Evolutionary conservation across 2,329 filamentous ascomycete genomes (phyloP).

Genomic region (Ilyonectria sp.): DNA sequence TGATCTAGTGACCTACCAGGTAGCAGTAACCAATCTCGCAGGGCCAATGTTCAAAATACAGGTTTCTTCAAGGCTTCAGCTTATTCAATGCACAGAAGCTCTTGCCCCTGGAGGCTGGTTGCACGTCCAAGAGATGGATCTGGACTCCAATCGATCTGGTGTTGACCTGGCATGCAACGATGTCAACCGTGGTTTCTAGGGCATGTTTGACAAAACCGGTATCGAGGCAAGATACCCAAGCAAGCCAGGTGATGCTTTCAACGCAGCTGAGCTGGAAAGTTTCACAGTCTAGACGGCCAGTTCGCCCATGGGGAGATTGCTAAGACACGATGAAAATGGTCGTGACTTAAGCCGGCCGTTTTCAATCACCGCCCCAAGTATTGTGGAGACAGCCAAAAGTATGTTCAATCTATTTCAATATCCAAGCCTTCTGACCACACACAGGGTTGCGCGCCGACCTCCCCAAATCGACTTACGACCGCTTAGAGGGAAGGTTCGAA

Average conservation of each 20-base stretch:
- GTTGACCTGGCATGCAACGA: conserved; percentile 25
- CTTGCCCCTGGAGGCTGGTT: conserved; percentile 29
- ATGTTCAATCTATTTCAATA: not conserved
- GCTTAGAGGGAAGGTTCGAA: conserved; percentile 27
- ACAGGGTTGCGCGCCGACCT: conserved; percentile 16
- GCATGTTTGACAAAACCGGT: conserved; percentile 29
- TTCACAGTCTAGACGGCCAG: conserved; percentile 4
- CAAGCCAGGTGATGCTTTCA: conserved; percentile 7
- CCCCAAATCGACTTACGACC: conserved; percentile 2
- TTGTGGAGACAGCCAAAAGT: conserved; percentile 23
- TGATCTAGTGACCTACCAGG: no score
- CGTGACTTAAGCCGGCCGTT: conserved; percentile 1
- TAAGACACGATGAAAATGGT: not conserved
- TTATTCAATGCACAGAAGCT: conserved; percentile 11
- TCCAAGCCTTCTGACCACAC: not conserved
- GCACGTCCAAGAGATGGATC: conserved; percentile 29
- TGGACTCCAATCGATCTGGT: no score
- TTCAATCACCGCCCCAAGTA: conserved; percentile 20
- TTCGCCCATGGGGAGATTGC: conserved; percentile 24
- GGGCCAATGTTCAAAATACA: not conserved
- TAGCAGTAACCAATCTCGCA: conserved; percentile 23
- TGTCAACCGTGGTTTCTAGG: conserved; percentile 4
- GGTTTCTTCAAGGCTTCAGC: accelerated
- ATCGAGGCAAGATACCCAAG: conserved; percentile 1
- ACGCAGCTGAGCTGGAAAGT: not conserved